A percentile compares a stretch with the other conserved stretches of the same genome.
These are phyloP conservation scores for Tieghemostelium lacteum DNA, from an alignment of 78 protist genomes.

Conservation along the genomic window DNA sequence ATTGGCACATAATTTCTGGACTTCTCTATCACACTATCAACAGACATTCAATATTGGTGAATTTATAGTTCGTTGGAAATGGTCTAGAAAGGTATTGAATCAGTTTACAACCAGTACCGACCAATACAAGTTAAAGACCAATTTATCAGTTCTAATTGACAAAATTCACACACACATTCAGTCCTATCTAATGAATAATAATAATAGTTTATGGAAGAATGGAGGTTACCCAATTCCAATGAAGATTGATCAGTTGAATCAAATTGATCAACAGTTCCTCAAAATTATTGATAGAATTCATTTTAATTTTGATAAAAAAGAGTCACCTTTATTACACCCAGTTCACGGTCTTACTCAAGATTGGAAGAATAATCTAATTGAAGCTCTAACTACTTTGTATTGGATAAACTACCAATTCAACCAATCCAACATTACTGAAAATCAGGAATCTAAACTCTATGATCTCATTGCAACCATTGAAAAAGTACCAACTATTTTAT, in stretches of 20 bases:
- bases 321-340: slow-evolving; percentile 27
- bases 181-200: neutral
- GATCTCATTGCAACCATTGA: slow-evolving; percentile 2
- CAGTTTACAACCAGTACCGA: neutral
- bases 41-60: slow-evolving; percentile 26
- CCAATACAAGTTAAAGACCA: no score
- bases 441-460: neutral
- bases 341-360: neutral
- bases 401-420: slow-evolving; percentile 60
- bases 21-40: neutral
- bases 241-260: slow-evolving; percentile 22
- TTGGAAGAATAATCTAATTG: slow-evolving; percentile 52
- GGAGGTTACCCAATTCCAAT: slow-evolving; percentile 59
- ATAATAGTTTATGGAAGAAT: slow-evolving; percentile 53
- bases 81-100: neutral
- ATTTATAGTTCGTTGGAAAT: slow-evolving; percentile 63
- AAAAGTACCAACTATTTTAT: slow-evolving; percentile 4
- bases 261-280: slow-evolving; percentile 30
- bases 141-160: neutral
- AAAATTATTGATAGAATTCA: slow-evolving; percentile 3
- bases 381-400: slow-evolving; percentile 56
- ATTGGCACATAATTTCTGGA: slow-evolving; percentile 40
- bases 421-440: neutral
- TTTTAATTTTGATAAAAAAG: slow-evolving; percentile 1
- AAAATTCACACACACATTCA: neutral